These are phyloP conservation scores for Leucaena leucocephala DNA, from an alignment of 306 rosid genomes.

Conservation along the genomic window DNA sequence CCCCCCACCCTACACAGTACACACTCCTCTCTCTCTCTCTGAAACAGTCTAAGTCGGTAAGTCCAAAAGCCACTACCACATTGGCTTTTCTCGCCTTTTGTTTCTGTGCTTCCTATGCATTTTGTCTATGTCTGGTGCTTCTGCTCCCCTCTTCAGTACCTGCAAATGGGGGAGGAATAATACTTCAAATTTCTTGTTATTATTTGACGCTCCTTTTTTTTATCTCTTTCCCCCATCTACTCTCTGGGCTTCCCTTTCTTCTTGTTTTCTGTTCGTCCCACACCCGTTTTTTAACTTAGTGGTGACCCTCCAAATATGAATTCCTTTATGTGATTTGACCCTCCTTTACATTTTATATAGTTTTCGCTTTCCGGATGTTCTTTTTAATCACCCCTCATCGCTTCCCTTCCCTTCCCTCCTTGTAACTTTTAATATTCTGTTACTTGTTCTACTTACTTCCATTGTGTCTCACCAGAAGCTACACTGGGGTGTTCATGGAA, in stretches of 20 bases:
- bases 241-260: too few relatives aligned
- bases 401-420: conserved; percentile 32
- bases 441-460: conserved; percentile 10
- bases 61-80: conserved; percentile 65
- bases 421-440: conserved; percentile 36
- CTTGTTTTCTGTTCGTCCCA: conserved; percentile 40
- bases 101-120: conserved; percentile 74
- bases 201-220: too few relatives aligned
- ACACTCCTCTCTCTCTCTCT: conserved; percentile 36
- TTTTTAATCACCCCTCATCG: conserved; percentile 49
- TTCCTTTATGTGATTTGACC: conserved; percentile 65
- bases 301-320: not conserved
- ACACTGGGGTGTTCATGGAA: conserved; percentile 78
- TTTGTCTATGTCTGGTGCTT: conserved; percentile 70
- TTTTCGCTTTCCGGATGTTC: conserved; percentile 48
- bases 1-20: conserved; percentile 83
- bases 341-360: conserved; percentile 58
- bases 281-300: conserved; percentile 44
- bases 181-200: conserved; percentile 60
- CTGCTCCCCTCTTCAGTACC: conserved; percentile 82
- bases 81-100: conserved; percentile 81
- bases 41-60: conserved; percentile 43
- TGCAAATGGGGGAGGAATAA: conserved; percentile 85
- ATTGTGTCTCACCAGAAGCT: conserved; percentile 41
- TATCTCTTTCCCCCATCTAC: too few relatives aligned